These are phyloP conservation scores for Ceratobasidium papillatum DNA, from an alignment of 1,284 basidiomycete species.

Conservation along the genomic window DNA sequence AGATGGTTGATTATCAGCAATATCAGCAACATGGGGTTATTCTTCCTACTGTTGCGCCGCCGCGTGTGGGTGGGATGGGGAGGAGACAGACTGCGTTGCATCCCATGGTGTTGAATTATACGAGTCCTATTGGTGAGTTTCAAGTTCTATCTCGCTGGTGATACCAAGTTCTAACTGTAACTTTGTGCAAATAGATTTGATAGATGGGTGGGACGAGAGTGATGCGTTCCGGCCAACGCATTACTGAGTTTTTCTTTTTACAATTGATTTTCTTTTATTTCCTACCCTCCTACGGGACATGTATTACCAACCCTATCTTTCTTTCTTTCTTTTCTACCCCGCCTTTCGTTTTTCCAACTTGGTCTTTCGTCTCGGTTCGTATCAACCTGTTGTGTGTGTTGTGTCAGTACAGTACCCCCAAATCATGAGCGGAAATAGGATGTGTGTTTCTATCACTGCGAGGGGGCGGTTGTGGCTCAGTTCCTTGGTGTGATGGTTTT, in stretches of 20 bases:
- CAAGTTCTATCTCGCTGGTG: not conserved
- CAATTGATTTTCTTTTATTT: not conserved
- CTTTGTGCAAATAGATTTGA: not conserved
- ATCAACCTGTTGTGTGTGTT: no score
- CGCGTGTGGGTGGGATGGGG: not conserved
- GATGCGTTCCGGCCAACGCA: constrained; percentile 10
- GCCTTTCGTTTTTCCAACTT: no score
- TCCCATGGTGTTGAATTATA: constrained; percentile 36
- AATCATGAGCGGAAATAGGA: no score
- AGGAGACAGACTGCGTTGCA: constrained; percentile 23
- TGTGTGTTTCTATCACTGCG: no score
- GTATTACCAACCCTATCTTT: no score
- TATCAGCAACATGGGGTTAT: constrained; percentile 38
- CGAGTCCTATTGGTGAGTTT: constrained; percentile 34
- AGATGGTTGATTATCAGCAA: constrained; percentile 35
- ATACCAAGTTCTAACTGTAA: not conserved
- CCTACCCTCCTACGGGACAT: no score
- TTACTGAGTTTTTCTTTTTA: not conserved
- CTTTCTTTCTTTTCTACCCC: no score
- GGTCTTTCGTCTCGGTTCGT: no score
- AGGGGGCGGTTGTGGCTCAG: no score
- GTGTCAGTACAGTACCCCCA: no score
- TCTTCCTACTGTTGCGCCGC: constrained; percentile 19
- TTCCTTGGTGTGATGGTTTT: no score
- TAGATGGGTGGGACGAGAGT: constrained; percentile 37